phyloP scores from a whole-genome alignment of 495 filamentous ascomycete species.

The Xylaria curta region DNA sequence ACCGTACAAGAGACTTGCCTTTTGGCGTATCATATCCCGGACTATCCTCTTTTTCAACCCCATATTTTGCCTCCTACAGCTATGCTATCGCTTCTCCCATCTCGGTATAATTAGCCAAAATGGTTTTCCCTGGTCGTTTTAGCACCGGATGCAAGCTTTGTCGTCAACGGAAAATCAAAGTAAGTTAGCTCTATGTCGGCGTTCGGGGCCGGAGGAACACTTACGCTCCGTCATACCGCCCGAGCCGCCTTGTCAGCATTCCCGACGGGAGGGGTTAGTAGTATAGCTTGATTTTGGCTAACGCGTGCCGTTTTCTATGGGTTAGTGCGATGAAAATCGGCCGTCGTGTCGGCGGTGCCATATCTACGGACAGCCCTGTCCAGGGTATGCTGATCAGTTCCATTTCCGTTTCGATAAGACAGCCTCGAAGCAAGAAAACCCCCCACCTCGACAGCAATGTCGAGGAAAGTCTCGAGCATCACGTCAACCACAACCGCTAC shows the following conservation, averaged over 20 bases:
- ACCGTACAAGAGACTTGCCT: neutral
- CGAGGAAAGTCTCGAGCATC: neutral
- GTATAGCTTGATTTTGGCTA: slow-evolving; percentile 15
- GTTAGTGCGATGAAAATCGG: slow-evolving; percentile 33
- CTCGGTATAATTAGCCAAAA: slow-evolving; percentile 13
- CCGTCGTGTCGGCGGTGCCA: slow-evolving; percentile 36
- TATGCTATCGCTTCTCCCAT: neutral
- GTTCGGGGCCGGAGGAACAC: neutral
- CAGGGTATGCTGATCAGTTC: slow-evolving; percentile 38
- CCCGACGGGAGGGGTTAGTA: neutral
- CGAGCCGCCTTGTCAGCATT: neutral
- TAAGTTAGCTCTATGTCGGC: slow-evolving; percentile 13
- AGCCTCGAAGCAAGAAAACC: slow-evolving; percentile 17
- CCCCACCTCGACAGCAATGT: neutral
- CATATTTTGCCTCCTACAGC: slow-evolving; percentile 17
- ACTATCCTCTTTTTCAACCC: slow-evolving; percentile 6
- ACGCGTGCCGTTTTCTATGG: neutral
- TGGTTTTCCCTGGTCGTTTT: slow-evolving; percentile 37
- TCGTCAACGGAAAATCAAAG: slow-evolving; percentile 35
- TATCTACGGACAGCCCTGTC: slow-evolving; percentile 35
- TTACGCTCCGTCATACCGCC: neutral
- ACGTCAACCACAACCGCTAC: slow-evolving; percentile 1
- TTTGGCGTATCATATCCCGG: neutral
- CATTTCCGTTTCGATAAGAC: slow-evolving; percentile 34
- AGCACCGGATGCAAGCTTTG: slow-evolving; percentile 34